Evolutionary conservation across 208 protist genomes (phyloP).

Genomic region (Trypanosoma cruzi): DNA sequence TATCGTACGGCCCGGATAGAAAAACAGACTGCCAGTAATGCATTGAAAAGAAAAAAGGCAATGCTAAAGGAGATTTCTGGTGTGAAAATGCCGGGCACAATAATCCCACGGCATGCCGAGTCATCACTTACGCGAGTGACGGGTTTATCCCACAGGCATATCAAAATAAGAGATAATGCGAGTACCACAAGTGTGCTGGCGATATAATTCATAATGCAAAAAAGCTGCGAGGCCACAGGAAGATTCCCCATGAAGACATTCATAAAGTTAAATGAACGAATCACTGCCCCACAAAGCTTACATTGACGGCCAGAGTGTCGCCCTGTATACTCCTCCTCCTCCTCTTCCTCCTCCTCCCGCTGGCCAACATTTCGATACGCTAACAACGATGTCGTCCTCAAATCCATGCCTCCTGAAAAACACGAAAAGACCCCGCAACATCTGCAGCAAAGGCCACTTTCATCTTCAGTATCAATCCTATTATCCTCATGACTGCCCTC

Average conservation of each 20-base stretch:
- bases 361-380: neutral
- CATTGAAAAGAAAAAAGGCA: slow-evolving; percentile 48
- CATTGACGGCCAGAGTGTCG: slow-evolving; percentile 1
- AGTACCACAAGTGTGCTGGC: slow-evolving; percentile 19
- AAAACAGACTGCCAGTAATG: slow-evolving; percentile 39
- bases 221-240: slow-evolving; percentile 21
- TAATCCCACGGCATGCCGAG: slow-evolving; percentile 43
- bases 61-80: slow-evolving; percentile 53
- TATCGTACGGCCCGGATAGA: slow-evolving; percentile 54
- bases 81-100: slow-evolving; percentile 31
- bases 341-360: neutral
- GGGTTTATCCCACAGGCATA: slow-evolving; percentile 13
- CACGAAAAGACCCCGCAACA: slow-evolving; percentile 13
- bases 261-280: slow-evolving; percentile 22
- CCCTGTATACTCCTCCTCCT: neutral
- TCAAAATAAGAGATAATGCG: slow-evolving; percentile 16
- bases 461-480: slow-evolving; percentile 5
- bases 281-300: slow-evolving; percentile 1
- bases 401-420: neutral
- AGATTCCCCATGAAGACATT: slow-evolving; percentile 36
- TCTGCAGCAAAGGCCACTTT: slow-evolving; percentile 12
- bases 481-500: slow-evolving; percentile 11
- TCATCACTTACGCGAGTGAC: slow-evolving; percentile 27
- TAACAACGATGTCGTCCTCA: neutral
- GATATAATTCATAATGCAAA: slow-evolving; percentile 45